Evolutionary conservation across 768 basidiomycete species (phyloP), one percentile per base, ranked within the genome.

Genomic region (Inosperma sp.): DNA sequence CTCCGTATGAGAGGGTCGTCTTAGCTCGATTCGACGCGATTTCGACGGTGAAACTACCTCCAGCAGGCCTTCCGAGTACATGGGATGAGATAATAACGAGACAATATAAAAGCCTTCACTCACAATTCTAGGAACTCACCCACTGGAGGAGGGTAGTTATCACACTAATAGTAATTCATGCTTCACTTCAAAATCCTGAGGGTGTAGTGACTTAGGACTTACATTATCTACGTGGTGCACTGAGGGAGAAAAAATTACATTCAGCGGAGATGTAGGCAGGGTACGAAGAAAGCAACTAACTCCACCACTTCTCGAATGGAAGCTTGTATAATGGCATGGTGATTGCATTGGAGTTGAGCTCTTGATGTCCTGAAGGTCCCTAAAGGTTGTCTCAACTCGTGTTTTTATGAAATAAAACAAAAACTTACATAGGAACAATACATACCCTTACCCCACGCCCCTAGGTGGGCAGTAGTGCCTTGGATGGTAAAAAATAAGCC

Each of bases 1-100:
- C 75, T 47, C 62, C 56, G 60, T 73, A 77, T 1, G 76, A 74
- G n/a, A 78, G 64, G 6, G 70, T 57, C 21, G 78, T 80, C 52
- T 72, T 65, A 21, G 72, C 79, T 6, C 74, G 73, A 59, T 80
- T 79, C 5, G 71, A 66, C 4, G 74, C 73, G 29, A 80, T 69
- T 57, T 79, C 77, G 14, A 79, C 71, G 2, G 69, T 71, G 59
- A 79, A 78, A 34, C 67, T 64, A 30, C 68, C 65, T 29, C 78
- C 78, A 4, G 76, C 79, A 10, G 78, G 79, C 7, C 78, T 78
- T 48, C 10, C 16, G 36, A 14, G 21, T 22, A 16, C 23, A 31
- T 13, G 10, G 29, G 31, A 30, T 17, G 30, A 23, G 8, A 29
- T 23, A 5, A 26, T 10, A 6, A 13, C 12, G 37, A 21, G 23